Percentiles rank a stretch among this genome's conserved stretches.
phyloP scores from a whole-genome alignment of 768 basidiomycete genomes.

The Boletus fagicola region DNA sequence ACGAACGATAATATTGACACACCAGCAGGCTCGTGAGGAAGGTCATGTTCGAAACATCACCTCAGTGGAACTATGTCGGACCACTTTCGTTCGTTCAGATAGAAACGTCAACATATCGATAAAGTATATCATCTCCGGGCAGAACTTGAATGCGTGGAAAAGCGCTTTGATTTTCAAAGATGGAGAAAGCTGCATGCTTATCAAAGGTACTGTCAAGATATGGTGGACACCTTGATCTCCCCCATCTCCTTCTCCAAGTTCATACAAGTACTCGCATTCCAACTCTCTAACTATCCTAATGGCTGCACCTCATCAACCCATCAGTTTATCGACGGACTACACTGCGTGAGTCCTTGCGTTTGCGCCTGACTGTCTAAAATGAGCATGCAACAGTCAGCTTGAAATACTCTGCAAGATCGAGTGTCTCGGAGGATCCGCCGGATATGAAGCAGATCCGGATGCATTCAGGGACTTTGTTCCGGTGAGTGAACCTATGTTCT shows the following conservation, averaged over 20 bases:
- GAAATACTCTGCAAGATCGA: neutral
- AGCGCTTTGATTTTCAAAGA: neutral
- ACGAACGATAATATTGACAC: neutral
- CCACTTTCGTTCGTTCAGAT: neutral
- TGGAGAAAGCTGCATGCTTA: neutral
- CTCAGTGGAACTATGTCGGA: neutral
- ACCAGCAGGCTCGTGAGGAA: neutral
- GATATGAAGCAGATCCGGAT: neutral
- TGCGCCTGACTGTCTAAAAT: neutral
- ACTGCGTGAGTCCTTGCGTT: neutral
- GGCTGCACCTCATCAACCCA: neutral
- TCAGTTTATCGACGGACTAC: neutral
- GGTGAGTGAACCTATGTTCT: neutral
- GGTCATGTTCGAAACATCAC: neutral
- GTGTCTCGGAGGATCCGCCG: constrained; percentile 1
- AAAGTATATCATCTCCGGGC: too few species aligned
- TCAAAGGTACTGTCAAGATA: neutral
- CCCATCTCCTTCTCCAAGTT: neutral
- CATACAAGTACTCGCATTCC: neutral
- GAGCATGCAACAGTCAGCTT: neutral
- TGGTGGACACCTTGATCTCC: neutral
- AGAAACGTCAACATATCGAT: too few species aligned
- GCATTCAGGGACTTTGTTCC: neutral
- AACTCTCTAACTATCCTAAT: neutral
- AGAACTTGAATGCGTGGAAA: neutral